Percentiles rank a stretch among this genome's conserved stretches.
These are phyloP conservation scores for Ogataea pilisensis DNA, from an alignment of 805 yeast species.

Conservation along the genomic window DNA sequence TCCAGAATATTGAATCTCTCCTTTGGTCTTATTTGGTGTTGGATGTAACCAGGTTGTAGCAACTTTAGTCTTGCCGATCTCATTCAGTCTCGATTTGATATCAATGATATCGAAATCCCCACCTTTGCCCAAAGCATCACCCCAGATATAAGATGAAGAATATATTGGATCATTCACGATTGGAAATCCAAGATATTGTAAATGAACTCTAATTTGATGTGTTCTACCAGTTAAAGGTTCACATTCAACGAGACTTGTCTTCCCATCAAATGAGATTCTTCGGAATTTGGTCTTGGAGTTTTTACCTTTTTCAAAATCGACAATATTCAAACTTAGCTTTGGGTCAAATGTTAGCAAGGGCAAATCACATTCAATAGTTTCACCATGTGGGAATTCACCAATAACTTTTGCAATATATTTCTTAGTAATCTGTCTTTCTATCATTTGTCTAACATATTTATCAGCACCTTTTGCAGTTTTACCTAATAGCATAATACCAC, in stretches of 20 bases:
- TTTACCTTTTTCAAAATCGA: constrained; percentile 52
- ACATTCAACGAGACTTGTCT: constrained; percentile 70
- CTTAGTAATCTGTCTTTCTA: constrained; percentile 70
- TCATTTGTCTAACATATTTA: constrained; percentile 62
- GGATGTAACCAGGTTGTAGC: constrained; percentile 78
- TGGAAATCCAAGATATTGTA: constrained; percentile 85
- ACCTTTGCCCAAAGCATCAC: constrained; percentile 61
- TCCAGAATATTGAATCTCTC: constrained; percentile 62
- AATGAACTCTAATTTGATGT: constrained; percentile 91
- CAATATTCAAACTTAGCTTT: constrained; percentile 60
- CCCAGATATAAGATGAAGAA: constrained; percentile 80
- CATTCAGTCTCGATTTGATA: constrained; percentile 48
- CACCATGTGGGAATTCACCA: constrained; percentile 72
- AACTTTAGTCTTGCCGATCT: constrained; percentile 64
- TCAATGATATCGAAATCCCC: constrained; percentile 42
- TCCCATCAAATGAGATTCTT: constrained; percentile 64
- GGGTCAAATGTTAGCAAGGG: constrained; percentile 74
- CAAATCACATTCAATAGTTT: constrained; percentile 51
- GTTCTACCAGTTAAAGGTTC: constrained; percentile 90
- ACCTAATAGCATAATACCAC: constrained; percentile 91
- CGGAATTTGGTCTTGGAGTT: constrained; percentile 70
- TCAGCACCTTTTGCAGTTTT: constrained; percentile 79
- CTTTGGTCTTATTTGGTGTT: too few species aligned
- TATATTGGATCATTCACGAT: constrained; percentile 92
- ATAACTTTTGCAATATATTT: constrained; percentile 84